phyloP scores from a whole-genome alignment of 208 protist species.

The Balamuthia mandrillaris region DNA sequence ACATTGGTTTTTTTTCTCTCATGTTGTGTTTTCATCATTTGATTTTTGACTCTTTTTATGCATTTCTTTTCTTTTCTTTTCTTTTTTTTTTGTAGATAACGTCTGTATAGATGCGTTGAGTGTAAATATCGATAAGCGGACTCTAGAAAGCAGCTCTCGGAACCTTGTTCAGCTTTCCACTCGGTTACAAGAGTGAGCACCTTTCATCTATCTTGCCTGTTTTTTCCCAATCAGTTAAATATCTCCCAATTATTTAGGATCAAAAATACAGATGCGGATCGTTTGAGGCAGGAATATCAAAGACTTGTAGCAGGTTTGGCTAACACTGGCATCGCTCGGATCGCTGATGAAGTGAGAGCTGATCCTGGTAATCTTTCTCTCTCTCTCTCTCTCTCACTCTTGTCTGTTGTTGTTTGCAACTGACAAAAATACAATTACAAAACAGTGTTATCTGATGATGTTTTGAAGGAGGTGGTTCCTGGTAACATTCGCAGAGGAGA shows the following conservation, averaged over 20 bases:
- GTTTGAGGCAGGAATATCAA: constrained; percentile 89
- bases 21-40: background rate
- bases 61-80: no score
- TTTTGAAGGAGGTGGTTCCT: constrained; percentile 91
- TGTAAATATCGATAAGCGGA: constrained; percentile 87
- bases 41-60: background rate
- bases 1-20: constrained; percentile 81
- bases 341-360: constrained; percentile 29
- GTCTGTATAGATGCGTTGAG: constrained; percentile 98
- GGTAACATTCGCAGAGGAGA: constrained; percentile 90
- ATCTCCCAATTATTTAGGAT: constrained; percentile 12
- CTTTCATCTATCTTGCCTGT: background rate
- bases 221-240: background rate
- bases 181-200: background rate
- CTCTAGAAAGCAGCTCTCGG: constrained; percentile 73
- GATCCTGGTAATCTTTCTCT: background rate
- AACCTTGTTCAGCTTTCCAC: constrained; percentile 52
- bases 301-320: constrained; percentile 85
- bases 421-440: no score
- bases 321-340: constrained; percentile 56
- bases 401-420: background rate
- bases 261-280: constrained; percentile 71
- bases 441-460: constrained; percentile 59
- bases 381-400: background rate
- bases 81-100: constrained; percentile 79